Conservation (phyloP, 805 yeast genomes). For the Dipodascopsis uninucleata region DNA sequence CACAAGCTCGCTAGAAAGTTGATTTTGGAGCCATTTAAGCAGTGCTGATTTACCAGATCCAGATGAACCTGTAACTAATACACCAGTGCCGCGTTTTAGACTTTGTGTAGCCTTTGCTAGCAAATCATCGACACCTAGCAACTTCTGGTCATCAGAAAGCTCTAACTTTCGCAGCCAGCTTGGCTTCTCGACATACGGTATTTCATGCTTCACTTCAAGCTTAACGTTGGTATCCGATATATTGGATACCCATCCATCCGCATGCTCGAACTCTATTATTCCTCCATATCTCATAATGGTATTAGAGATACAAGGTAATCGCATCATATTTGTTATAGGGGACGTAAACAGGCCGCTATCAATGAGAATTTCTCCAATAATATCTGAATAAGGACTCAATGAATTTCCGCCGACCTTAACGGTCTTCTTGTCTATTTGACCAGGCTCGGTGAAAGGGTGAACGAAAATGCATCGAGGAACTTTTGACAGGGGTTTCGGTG, state of each 20-base stretch:
- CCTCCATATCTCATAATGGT: slow-evolving; percentile 56
- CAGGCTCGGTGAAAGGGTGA: slow-evolving; percentile 50
- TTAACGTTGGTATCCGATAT: background rate
- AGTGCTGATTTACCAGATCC: slow-evolving; percentile 80
- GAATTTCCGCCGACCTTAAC: slow-evolving; percentile 1
- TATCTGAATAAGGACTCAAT: slow-evolving; percentile 20
- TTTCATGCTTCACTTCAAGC: slow-evolving; percentile 20
- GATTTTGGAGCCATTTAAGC: slow-evolving; percentile 42
- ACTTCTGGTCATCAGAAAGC: too few relatives aligned
- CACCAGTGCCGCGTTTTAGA: slow-evolving; percentile 50
- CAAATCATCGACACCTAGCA: slow-evolving; percentile 54
- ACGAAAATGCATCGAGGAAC: slow-evolving; percentile 43
- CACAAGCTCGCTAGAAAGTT: slow-evolving; percentile 37
- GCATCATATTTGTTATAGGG: slow-evolving; percentile 46
- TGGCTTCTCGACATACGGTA: background rate
- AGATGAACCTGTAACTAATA: slow-evolving; percentile 64
- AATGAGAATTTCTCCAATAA: slow-evolving; percentile 12
- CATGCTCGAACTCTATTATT: slow-evolving; percentile 47
- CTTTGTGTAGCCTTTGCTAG: slow-evolving; percentile 42
- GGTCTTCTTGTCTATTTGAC: background rate
- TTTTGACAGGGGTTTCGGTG: slow-evolving; percentile 37
- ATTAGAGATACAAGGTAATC: slow-evolving; percentile 49
- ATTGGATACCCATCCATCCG: slow-evolving; percentile 48
- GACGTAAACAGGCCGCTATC: slow-evolving; percentile 23
- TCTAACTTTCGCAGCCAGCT: slow-evolving; percentile 9